Evolutionary conservation across 768 basidiomycete genomes (phyloP).

Genomic region (Dacryopinax primogenitus): DNA sequence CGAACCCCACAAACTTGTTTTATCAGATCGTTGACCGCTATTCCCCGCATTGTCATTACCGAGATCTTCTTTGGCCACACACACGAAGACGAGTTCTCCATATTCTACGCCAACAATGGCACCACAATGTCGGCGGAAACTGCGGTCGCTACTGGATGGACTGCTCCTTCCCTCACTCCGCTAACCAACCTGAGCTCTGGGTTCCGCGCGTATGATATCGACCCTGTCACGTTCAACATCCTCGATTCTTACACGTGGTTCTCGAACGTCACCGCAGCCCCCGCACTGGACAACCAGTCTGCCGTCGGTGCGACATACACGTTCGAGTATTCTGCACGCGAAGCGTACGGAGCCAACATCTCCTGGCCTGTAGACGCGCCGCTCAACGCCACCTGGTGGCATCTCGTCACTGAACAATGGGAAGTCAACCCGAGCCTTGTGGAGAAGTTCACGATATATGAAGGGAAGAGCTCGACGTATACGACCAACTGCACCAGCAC

Average conservation of each 20-base stretch:
- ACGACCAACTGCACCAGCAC: conserved; percentile 5
- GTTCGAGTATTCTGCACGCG: conserved; percentile 21
- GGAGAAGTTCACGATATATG: conserved; percentile 12
- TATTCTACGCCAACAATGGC: conserved; percentile 13
- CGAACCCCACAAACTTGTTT: conserved; percentile 49
- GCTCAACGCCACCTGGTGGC: conserved; percentile 23
- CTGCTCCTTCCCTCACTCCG: neutral
- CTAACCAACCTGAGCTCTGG: conserved; percentile 17
- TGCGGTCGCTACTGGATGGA: conserved; percentile 20
- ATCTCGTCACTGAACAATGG: conserved; percentile 19
- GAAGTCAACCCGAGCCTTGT: conserved; percentile 12
- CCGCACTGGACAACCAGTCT: neutral
- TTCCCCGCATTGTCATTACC: conserved; percentile 38
- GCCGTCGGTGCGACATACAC: conserved; percentile 15
- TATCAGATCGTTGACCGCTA: conserved; percentile 51
- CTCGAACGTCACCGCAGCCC: neutral
- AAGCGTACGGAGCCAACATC: conserved; percentile 15
- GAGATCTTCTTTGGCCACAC: conserved; percentile 52
- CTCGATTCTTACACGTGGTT: neutral
- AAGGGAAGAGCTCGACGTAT: conserved; percentile 9
- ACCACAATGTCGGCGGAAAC: conserved; percentile 17
- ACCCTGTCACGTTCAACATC: conserved; percentile 20
- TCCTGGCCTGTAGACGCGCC: conserved; percentile 11
- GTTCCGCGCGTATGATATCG: conserved; percentile 22
- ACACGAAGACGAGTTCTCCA: conserved; percentile 29